These are phyloP conservation scores for Podospora australis DNA, from an alignment of 495 filamentous ascomycete species.

Conservation along the genomic window DNA sequence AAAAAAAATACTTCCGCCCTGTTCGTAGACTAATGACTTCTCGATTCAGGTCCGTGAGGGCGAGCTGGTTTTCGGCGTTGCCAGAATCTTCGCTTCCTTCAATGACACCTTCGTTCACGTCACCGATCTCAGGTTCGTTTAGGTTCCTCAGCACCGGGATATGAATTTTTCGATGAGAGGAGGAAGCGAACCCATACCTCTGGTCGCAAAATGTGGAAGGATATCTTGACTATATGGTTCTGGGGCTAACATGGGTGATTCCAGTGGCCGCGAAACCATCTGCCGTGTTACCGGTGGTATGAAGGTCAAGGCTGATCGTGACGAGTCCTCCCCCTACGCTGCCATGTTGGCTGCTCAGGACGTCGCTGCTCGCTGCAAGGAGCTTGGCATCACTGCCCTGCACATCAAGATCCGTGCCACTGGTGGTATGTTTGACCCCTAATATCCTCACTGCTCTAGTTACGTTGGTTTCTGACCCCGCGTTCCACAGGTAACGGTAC, in stretches of 20 bases:
- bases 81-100: constrained; percentile 92
- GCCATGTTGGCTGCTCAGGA: constrained; percentile 99
- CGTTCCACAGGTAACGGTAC: constrained; percentile 74
- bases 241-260: constrained; percentile 60
- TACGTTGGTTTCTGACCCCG: background rate
- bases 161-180: constrained; percentile 1
- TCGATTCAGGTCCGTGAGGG: constrained; percentile 45
- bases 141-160: constrained; percentile 20
- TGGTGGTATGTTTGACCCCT: constrained; percentile 58
- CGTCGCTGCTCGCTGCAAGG: constrained; percentile 95
- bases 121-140: constrained; percentile 96
- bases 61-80: constrained; percentile 96
- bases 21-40: constrained; percentile 12
- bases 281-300: constrained; percentile 98
- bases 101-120: constrained; percentile 79
- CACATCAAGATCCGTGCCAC: constrained; percentile 99
- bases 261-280: constrained; percentile 99
- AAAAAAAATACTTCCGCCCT: no score
- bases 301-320: constrained; percentile 99
- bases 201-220: constrained; percentile 3
- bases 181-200: constrained; percentile 7
- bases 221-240: constrained; percentile 27
- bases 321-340: constrained; percentile 98
- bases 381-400: constrained; percentile 95
- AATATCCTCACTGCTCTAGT: background rate